Base-by-base conservation (phyloP, 441 rosid species). In the Melastoma candidum region DNA sequence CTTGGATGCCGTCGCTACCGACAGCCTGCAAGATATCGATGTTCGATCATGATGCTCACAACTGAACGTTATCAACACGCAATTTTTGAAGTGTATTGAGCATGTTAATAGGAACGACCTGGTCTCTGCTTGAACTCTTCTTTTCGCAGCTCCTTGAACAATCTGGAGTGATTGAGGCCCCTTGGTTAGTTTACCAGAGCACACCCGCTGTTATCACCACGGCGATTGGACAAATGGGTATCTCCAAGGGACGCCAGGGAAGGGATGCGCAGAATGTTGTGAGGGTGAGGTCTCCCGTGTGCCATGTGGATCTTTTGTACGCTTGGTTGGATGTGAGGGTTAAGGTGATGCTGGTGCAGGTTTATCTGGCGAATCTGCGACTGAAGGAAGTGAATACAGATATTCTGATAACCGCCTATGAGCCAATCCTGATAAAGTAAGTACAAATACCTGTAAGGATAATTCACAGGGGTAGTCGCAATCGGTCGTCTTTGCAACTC, bases 181-280 rank as follows among this genome's bases (percentile, higher is more conserved):
- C 84, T 54, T 79, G 75, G 32, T 66, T 82, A 62, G 32, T 51
- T 46, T 78, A 56, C 64, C 69, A 76, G 68, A 70, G 74, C 61
- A 53, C 62, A 41, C 78, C 87, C 10, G 69, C 82, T 22, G 47
- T 70, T 44, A 54, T 66, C 7, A 75, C 85, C 36, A 84, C 95
- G 32, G 83, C 93, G 51, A 59, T 78, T 65, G 93, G 90, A 61
- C 84, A 85, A 60, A 85, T 83, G 98, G 85, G 80, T 44, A 69
- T 85, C 65, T 85, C 98, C 4, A 87, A 90, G 74, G 98, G 83
- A 63, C 74, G 78, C n/a, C 98, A 90, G 54, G 98, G 96, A 75
- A 85, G 88, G 74, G 96, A 87, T 67, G 95, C 95, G 1, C 95
- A 83, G 55, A 90, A 90, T 65, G 52, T 79, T 57, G 71, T 90